These are phyloP conservation scores for Cyberlindnera mrakii DNA, from an alignment of 805 yeast species.

Conservation along the genomic window DNA sequence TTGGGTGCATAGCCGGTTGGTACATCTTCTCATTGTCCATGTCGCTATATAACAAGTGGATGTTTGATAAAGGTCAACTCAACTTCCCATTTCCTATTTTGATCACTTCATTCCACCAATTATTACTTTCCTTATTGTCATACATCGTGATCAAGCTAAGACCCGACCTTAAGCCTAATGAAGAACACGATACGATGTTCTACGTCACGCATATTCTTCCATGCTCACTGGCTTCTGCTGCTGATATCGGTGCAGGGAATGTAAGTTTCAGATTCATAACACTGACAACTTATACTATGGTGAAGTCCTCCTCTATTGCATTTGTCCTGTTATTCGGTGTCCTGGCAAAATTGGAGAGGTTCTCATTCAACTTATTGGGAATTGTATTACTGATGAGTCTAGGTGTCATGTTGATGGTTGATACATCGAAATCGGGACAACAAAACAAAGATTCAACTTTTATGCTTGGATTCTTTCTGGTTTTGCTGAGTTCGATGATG, in stretches of 20 bases:
- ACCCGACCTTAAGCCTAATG: slow-evolving; percentile 12
- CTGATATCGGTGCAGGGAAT: slow-evolving; percentile 92
- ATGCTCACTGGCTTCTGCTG: slow-evolving; percentile 81
- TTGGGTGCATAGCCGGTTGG: slow-evolving; percentile 46
- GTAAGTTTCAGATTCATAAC: slow-evolving; percentile 75
- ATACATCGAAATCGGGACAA: slow-evolving; percentile 27
- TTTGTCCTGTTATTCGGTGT: slow-evolving; percentile 89
- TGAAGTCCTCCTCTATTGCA: slow-evolving; percentile 81
- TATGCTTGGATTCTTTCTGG: slow-evolving; percentile 62
- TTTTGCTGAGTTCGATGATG: slow-evolving; percentile 69
- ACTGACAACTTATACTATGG: slow-evolving; percentile 83
- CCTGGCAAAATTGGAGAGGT: slow-evolving; percentile 67
- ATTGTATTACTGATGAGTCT: slow-evolving; percentile 75
- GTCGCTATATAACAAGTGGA: slow-evolving; percentile 90
- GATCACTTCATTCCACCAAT: slow-evolving; percentile 81
- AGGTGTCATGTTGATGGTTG: slow-evolving; percentile 88
- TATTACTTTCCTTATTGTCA: slow-evolving; percentile 53
- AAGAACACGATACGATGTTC: slow-evolving; percentile 6
- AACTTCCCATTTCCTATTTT: slow-evolving; percentile 80
- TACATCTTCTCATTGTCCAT: slow-evolving; percentile 62
- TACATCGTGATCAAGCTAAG: slow-evolving; percentile 15
- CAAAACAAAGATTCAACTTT: slow-evolving; percentile 17
- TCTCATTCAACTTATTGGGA: slow-evolving; percentile 57
- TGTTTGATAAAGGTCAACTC: slow-evolving; percentile 75
- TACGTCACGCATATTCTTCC: slow-evolving; percentile 62